Base-by-base conservation (phyloP, 768 basidiomycete species). In the Phanerochaete carnosa region DNA sequence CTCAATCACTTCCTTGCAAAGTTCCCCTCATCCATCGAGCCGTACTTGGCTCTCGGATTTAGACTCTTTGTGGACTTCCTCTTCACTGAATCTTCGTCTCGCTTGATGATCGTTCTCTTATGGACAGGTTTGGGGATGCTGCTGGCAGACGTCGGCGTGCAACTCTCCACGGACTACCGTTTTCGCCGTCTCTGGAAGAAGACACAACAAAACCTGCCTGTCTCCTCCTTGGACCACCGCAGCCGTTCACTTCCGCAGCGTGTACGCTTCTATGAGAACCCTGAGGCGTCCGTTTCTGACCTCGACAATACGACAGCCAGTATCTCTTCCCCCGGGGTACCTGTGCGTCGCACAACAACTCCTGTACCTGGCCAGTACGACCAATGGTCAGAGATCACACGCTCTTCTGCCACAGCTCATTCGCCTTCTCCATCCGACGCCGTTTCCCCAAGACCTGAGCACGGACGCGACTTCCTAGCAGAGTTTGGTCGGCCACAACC, bases 41-140 rank as follows among this genome's bases (percentile, higher is more conserved):
- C 89, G 8, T 89, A 86, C 71, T 73, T 90, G 57, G 87, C 82
- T 15, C 83, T 84, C 61, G 85, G 75, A 35, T 81, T 90, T 54
- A 79, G 90, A n/a, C 78, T 91, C 57, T 84, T 89, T 67, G 75
- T 89, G 60, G 90, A 92, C 74, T 83, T 88, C 58, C 73, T 88
- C 47, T 76, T 87, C 69, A 89, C 88, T 2, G 84, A 86, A 45
- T 82, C 77, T 61, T 37, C 82, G 45, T 72, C 73, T 29, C 75
- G 79, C 43, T 70, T 83, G 58, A 65, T 75, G 51, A 74, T 85
- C n/a, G 77, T 83, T 30, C 65, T 77, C 23, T 73, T 85, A 15
- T 85, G 84, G 84, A 77, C 84, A 0, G 72, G 77, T 22, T 66
- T 85, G 39, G 81, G 81, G 33, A 76, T 83, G 73, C 73, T 86